A percentile compares a stretch with the other conserved stretches of the same genome.
Conservation (phyloP, 768 basidiomycete species). For the Glaciozyma antarctica region DNA sequence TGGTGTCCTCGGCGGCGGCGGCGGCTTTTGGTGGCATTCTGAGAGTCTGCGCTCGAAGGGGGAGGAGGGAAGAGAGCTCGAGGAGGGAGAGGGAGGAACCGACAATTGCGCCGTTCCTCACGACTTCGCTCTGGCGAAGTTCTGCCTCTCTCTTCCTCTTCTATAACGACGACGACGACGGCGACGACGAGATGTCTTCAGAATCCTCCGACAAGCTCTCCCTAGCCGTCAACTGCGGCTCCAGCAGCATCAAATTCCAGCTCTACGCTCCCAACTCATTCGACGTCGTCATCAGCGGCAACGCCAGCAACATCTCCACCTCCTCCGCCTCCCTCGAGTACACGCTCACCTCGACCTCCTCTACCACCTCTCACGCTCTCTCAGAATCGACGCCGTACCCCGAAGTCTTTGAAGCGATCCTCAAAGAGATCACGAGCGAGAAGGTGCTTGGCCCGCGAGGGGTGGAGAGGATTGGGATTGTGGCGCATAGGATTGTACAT, state of each 20-base stretch:
- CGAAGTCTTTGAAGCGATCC: slow-evolving; percentile 40
- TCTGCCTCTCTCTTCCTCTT: too few relatives aligned
- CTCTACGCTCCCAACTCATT: slow-evolving; percentile 19
- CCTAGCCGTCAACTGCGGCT: slow-evolving; percentile 35
- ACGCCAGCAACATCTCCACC: slow-evolving; percentile 16
- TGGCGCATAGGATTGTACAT: slow-evolving; percentile 78
- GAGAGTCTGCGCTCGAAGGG: too few relatives aligned
- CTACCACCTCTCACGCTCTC: slow-evolving; percentile 27
- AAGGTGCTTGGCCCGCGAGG: slow-evolving; percentile 40
- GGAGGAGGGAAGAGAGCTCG: too few relatives aligned
- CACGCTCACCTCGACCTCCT: slow-evolving; percentile 11
- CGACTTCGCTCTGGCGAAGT: too few relatives aligned
- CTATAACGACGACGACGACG: neutral
- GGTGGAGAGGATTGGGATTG: slow-evolving; percentile 43
- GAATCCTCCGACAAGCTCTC: too few relatives aligned
- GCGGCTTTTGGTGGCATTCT: too few relatives aligned
- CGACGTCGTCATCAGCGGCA: slow-evolving; percentile 16
- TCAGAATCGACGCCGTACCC: slow-evolving; percentile 34
- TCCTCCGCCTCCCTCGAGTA: slow-evolving; percentile 10
- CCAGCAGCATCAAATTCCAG: slow-evolving; percentile 37
- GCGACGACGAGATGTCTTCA: neutral
- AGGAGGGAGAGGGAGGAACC: too few relatives aligned
- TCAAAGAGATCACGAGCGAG: slow-evolving; percentile 38
- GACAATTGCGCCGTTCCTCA: too few relatives aligned
- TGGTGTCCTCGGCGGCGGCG: too few relatives aligned